Evolutionary conservation across 2,329 filamentous ascomycete species (phyloP), one percentile per base, ranked within the genome.

Genomic region (Zymoseptoria passerinii): DNA sequence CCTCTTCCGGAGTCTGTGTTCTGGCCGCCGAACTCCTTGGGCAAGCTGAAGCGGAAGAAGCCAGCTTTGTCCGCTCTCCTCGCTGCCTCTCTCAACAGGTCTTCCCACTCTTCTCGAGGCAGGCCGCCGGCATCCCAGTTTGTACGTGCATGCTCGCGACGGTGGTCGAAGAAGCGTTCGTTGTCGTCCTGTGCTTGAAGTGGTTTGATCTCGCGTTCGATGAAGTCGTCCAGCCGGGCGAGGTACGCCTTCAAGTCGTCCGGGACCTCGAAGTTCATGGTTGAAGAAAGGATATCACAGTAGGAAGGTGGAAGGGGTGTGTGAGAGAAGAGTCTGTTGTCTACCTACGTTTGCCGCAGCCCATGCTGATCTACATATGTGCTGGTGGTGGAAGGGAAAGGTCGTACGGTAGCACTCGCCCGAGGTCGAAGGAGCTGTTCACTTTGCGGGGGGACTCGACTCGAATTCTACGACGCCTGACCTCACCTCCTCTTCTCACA

Each of bases 141-240:
- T 1, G 83, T 86, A 35, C 83, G 80, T 6, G 81, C 74, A 65
- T 84, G 77, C 65, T 86, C 83, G 62, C 83, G 80, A 18, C 83
- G 79, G 70, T 86, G 80, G 69, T 86, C 83, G 71, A 86, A 86
- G 77, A 86, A 86, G 58, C 82, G 79, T 56, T 82, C 75, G 67
- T 86, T 86, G 68, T 85, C 81, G 65, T 81, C 71, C 23, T 73
- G 71, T 61, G 79, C 71, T 68, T 86, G 81, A 1, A 84, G 72
- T 1, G 81, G 82, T 0, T 73, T 70, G 63, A 84, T 85, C 53
- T 77, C 76, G 13, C 70, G 66, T 2, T 77, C 73, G 63, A 86
- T 84, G 72, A 85, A 85, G 75, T 68, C 80, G 49, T 56, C 55
- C 16, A 84, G 71, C 18, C 72, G 67, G 35, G 67, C 54, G 48